phyloP scores from a whole-genome alignment of 176 grass and related monocot species.

The Alloteropsis semialata region DNA sequence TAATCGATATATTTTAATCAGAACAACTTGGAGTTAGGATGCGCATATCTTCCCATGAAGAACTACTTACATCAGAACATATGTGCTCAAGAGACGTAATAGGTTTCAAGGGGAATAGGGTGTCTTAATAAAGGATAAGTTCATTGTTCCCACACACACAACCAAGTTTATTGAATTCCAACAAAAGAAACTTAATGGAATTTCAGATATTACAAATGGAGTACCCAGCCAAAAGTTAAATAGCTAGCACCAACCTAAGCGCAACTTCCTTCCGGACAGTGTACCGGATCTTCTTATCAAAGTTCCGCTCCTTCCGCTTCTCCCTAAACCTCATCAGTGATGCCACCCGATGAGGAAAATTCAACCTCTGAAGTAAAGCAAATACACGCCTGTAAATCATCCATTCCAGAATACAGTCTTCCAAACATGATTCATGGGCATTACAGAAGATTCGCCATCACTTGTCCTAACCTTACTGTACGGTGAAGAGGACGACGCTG shows the following conservation, averaged over 20 bases:
- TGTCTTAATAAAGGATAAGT: not conserved
- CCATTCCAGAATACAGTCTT: not conserved
- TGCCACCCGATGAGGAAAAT: slow-evolving; percentile 94
- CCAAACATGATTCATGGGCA: not conserved
- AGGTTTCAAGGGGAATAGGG: not conserved
- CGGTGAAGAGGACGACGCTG: slow-evolving; percentile 50
- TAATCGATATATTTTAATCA: not conserved
- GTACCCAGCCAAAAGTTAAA: not conserved
- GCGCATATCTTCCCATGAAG: not conserved
- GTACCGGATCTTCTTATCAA: slow-evolving; percentile 99
- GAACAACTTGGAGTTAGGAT: not conserved
- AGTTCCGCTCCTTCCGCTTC: slow-evolving; percentile 95
- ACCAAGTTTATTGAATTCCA: not conserved
- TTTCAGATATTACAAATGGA: not conserved
- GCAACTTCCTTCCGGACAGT: slow-evolving; percentile 93
- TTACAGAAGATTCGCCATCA: not conserved
- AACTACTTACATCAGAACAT: not conserved
- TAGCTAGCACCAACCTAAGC: slow-evolving; percentile 59
- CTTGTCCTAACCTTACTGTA: slow-evolving; percentile 69
- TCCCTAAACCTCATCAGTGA: slow-evolving; percentile 96
- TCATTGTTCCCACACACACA: not conserved
- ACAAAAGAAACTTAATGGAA: not conserved
- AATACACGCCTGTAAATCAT: slow-evolving; percentile 26
- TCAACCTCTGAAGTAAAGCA: slow-evolving; percentile 56
- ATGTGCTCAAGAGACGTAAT: not conserved